These are phyloP conservation scores for Chaetomium cochliodes DNA, from an alignment of 495 filamentous ascomycete genomes.

Conservation along the genomic window DNA sequence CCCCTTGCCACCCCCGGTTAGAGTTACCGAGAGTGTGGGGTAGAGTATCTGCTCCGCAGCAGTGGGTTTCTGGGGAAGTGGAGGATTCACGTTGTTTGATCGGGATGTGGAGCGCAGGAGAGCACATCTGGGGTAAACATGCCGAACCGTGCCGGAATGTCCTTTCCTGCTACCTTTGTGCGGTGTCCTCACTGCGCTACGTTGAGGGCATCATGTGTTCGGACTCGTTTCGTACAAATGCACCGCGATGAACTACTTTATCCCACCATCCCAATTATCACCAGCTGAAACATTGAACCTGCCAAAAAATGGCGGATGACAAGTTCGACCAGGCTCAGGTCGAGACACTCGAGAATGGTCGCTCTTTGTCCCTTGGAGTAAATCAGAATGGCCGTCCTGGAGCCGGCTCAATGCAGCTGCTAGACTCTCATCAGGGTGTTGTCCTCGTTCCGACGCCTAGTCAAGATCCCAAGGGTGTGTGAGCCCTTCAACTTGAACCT, in stretches of 20 bases:
- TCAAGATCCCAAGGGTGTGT: slow-evolving; percentile 9
- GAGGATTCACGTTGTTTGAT: neutral
- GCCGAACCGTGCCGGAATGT: neutral
- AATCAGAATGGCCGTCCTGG: neutral
- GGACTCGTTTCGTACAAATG: no score
- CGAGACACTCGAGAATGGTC: slow-evolving; percentile 5
- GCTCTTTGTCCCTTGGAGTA: no score
- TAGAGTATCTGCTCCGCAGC: no score
- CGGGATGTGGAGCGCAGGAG: neutral
- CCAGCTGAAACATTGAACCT: no score
- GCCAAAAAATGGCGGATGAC: slow-evolving; percentile 8
- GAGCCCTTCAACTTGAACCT: no score
- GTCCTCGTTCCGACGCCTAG: slow-evolving; percentile 10
- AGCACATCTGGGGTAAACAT: neutral
- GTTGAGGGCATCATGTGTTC: no score
- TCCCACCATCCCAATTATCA: no score
- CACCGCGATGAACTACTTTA: no score
- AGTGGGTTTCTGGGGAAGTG: slow-evolving; percentile 4
- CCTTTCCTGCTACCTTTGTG: neutral
- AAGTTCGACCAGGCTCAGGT: slow-evolving; percentile 1
- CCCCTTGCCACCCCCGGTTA: no score
- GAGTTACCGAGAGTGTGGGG: neutral
- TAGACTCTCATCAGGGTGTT: slow-evolving; percentile 2
- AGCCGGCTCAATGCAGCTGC: slow-evolving; percentile 3
- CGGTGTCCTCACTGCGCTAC: neutral